phyloP scores from a whole-genome alignment of 768 basidiomycete genomes.

The Suillus decipiens region DNA sequence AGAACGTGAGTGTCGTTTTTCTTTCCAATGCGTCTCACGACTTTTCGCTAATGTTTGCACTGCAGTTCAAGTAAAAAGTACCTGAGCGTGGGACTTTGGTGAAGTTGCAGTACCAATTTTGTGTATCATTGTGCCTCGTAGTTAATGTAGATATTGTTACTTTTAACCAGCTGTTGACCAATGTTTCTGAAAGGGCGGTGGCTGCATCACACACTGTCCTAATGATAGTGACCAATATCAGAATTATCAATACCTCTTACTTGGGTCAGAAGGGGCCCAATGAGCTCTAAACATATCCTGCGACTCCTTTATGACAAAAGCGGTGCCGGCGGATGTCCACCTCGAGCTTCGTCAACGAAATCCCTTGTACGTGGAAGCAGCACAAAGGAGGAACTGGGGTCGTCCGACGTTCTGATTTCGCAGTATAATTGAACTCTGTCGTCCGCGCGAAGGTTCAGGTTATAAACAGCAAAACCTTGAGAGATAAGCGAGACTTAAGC shows the following conservation, averaged over 20 bases:
- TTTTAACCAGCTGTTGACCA: neutral
- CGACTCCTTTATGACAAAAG: neutral
- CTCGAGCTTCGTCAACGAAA: neutral
- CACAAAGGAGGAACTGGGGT: neutral
- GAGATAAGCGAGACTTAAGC: neutral
- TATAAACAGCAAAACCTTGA: neutral
- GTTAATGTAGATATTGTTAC: slow-evolving; percentile 7
- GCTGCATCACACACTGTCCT: neutral
- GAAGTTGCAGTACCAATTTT: slow-evolving; percentile 2
- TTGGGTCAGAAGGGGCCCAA: neutral
- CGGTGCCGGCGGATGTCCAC: neutral
- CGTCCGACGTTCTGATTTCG: neutral
- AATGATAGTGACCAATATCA: neutral
- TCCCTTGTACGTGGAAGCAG: neutral
- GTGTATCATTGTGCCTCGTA: slow-evolving; percentile 5
- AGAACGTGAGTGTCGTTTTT: slow-evolving; percentile 64
- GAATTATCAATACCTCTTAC: neutral
- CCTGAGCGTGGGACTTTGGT: slow-evolving; percentile 1
- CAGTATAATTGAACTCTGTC: slow-evolving; percentile 1
- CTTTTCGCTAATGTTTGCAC: slow-evolving; percentile 1
- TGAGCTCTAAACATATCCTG: neutral
- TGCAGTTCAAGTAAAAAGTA: slow-evolving; percentile 34
- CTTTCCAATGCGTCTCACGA: neutral
- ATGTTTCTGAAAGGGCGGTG: neutral
- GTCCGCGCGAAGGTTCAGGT: neutral